These are phyloP conservation scores for Leccinum disarticulatum DNA, from an alignment of 768 basidiomycete genomes.

Conservation along the genomic window DNA sequence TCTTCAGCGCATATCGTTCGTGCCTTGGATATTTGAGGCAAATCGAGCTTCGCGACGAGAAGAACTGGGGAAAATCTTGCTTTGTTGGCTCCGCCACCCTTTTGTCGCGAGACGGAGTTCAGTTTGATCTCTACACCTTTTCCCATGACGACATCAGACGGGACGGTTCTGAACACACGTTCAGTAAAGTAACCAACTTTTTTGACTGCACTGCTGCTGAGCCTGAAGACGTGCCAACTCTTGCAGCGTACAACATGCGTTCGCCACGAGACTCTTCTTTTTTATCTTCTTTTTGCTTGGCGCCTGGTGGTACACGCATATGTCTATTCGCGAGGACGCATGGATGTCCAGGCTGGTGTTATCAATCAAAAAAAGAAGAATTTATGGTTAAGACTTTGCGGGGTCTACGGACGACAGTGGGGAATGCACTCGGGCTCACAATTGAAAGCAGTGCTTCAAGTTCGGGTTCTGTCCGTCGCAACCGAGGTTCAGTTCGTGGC, in stretches of 20 bases:
- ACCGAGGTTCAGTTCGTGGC: slow-evolving; percentile 58
- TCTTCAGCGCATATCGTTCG: neutral
- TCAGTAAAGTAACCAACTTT: slow-evolving; percentile 37
- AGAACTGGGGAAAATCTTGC: slow-evolving; percentile 2
- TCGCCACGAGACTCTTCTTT: slow-evolving; percentile 55
- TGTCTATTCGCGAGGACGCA: slow-evolving; percentile 43
- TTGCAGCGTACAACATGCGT: slow-evolving; percentile 47
- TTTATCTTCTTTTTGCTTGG: slow-evolving; percentile 63
- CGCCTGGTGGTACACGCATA: slow-evolving; percentile 58
- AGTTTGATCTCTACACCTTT: slow-evolving; percentile 47
- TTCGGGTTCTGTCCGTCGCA: slow-evolving; percentile 72
- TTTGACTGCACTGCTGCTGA: slow-evolving; percentile 35
- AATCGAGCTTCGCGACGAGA: slow-evolving; percentile 24
- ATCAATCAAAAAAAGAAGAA: neutral
- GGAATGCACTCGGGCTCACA: slow-evolving; percentile 42
- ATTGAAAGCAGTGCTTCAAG: slow-evolving; percentile 47
- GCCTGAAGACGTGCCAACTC: slow-evolving; percentile 53
- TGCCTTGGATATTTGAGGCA: slow-evolving; percentile 1
- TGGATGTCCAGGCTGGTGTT: slow-evolving; percentile 40
- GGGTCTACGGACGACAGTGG: neutral
- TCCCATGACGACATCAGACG: slow-evolving; percentile 9
- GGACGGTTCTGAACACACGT: neutral
- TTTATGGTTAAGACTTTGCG: neutral
- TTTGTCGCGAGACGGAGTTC: slow-evolving; percentile 28
- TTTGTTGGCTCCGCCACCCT: slow-evolving; percentile 10